Conservation (phyloP, 768 basidiomycete genomes). For the Boletus subcaerulescens region DNA sequence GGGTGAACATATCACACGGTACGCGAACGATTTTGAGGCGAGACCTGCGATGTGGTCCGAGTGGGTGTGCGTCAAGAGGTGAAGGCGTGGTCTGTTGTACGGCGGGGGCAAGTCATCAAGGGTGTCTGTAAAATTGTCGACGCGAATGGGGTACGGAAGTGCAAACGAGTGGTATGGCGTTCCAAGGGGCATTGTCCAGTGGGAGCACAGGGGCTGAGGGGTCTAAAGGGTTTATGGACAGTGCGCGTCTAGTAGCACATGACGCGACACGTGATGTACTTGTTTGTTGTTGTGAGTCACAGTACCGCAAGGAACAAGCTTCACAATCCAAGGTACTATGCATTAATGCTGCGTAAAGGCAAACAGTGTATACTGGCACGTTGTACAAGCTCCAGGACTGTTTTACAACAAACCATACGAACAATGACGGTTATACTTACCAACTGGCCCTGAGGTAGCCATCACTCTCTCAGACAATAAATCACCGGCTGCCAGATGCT, state of each 20-base stretch:
- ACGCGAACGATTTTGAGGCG: constrained; percentile 68
- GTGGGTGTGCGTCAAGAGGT: constrained; percentile 89
- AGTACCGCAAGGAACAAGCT: too few species aligned
- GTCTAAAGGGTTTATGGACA: too few species aligned
- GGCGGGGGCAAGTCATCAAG: constrained; percentile 34
- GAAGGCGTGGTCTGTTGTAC: constrained; percentile 42
- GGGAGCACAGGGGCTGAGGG: constrained; percentile 15
- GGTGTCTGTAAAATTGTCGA: constrained; percentile 72
- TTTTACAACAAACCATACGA: constrained; percentile 8
- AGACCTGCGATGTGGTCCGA: constrained; percentile 84
- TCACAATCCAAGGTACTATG: too few species aligned
- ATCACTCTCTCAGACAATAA: constrained; percentile 28
- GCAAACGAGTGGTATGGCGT: constrained; percentile 76
- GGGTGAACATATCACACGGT: constrained; percentile 69
- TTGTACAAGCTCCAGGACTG: constrained; percentile 14
- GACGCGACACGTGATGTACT: too few species aligned
- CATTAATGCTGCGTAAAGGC: too few species aligned
- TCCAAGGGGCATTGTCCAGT: constrained; percentile 60
- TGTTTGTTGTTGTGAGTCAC: too few species aligned
- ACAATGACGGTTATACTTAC: constrained; percentile 4
- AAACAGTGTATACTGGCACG: background rate
- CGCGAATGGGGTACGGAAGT: constrained; percentile 77
- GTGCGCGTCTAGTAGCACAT: too few species aligned
- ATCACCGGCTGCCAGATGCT: constrained; percentile 44
- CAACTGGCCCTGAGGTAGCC: background rate